These are phyloP conservation scores for Lachancea sp. DNA, from an alignment of 805 yeast species.

Conservation along the genomic window DNA sequence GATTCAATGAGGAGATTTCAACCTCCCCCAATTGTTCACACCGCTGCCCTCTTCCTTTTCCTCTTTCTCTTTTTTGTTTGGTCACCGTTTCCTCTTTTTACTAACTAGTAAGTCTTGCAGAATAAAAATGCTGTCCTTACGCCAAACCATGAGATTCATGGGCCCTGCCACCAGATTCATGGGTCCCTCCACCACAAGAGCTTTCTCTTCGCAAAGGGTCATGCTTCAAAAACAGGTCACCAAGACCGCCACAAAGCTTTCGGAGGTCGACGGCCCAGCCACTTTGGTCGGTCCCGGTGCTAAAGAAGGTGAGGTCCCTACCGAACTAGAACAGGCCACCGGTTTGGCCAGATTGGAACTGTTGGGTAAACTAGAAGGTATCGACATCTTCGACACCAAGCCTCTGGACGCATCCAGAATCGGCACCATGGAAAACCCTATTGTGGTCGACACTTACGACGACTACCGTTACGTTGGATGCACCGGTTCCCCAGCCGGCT, in stretches of 20 bases:
- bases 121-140: constrained; percentile 32
- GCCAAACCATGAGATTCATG: constrained; percentile 29
- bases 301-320: constrained; percentile 74
- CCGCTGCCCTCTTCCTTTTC: too few species aligned
- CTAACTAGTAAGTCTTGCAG: neutral
- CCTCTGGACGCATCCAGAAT: constrained; percentile 82
- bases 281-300: constrained; percentile 92
- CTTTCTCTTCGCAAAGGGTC: constrained; percentile 30
- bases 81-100: too few species aligned
- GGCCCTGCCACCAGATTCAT: constrained; percentile 31
- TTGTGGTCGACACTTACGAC: constrained; percentile 82
- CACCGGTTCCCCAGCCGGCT: constrained; percentile 91
- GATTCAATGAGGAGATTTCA: too few species aligned
- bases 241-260: constrained; percentile 60
- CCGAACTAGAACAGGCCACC: constrained; percentile 93
- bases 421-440: constrained; percentile 89
- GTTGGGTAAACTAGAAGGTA: constrained; percentile 91
- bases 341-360: constrained; percentile 96
- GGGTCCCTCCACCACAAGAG: constrained; percentile 31
- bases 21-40: too few species aligned
- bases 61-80: too few species aligned
- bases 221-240: constrained; percentile 35
- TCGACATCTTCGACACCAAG: constrained; percentile 84
- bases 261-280: constrained; percentile 73
- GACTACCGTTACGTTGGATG: constrained; percentile 95